Base-by-base conservation (phyloP, 2,329 filamentous ascomycete species). In the Fusarium coicis region DNA sequence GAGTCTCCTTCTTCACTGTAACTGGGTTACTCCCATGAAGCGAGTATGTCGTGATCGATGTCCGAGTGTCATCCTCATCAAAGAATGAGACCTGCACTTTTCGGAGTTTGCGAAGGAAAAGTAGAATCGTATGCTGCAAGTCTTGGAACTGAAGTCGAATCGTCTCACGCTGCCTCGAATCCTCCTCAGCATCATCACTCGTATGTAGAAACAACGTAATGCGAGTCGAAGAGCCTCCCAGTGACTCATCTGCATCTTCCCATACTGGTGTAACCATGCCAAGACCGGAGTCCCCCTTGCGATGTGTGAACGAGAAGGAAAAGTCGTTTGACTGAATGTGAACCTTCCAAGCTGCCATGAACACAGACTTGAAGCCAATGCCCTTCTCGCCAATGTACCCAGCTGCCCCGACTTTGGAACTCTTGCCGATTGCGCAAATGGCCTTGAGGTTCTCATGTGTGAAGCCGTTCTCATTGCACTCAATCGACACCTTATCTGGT, bases 381-480 rank as follows among this genome's bases (percentile, higher is more conserved):
- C 86, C 85, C 60, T 87, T 87, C 62, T 85, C 84, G 5, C 85
- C 85, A n/a, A 86, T 85, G 44, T 85, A 87, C 2, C 83, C 83
- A 11, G 83, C 80, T 0, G 78, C 77, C 3, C 71, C 77, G 1
- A 73, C 79, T 61, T 88, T 88, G 9, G 86, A 84, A 71, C 86
- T 88, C 21, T 83, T 56, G 1, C 83, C 83, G 4, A 87, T 79
- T 3, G 74, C 58, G 70, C 86, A 89, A 26, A 89, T 85, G 0
- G 87, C 85, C 4, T 55, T 50, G 8, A 89, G 75, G 49, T 89
- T 83, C 4, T 74, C 68, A 11, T 74, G 52, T 0, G 76, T 82
- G 67, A 87, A 87, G 12, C 85, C 86, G 36, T 84, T 80, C 63
- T 87, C 86, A 57, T 88, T 88, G 76, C 85, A 87, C 23, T 88